Evolutionary conservation across 176 grass and related monocot species (phyloP), one percentile per base, ranked within the genome.

Genomic region (Oryza australiensis): DNA sequence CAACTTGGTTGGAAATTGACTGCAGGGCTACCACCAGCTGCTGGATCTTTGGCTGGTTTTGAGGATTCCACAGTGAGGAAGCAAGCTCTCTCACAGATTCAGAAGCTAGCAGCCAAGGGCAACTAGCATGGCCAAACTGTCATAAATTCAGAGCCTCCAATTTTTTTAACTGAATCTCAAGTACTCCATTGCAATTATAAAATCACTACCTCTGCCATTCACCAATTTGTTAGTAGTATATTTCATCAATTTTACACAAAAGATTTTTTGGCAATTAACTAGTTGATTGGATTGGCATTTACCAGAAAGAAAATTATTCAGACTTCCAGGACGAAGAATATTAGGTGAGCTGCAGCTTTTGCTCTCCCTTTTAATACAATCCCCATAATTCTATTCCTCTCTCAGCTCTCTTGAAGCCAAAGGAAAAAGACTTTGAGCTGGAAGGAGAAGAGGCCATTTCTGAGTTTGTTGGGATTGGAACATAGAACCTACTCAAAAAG

Each of bases 301-400:
- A 55, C 6, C 2, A 24, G 0, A 60, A 60, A 60, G 9, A 69
- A 55, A 55, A 45, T 12, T 72, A 35, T 46, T 46, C 26, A 79
- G 42, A 13, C 38, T 26, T 26, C 37, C 9, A 40, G 38, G 60
- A 75, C 62, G 9, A 86, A 83, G 40, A 89, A 73, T 82, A 74
- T 78, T 90, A 83, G 75, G 84, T 90, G 84, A 48, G 46, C 69
- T 64, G 80, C 84, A 74, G 80, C 88, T 90, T 82, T 86, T 82
- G 74, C 41, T 38, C 8, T 71, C 24, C 14, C 46, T 86, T 80
- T 77, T 72, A 80, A 64, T 79, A 79, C 57, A 72, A 37, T 4
- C 64, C 3, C 15, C 62, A 26, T 26, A 27, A 68, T 23, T 5
- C 18, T 32, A 34, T 65, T 65, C 57, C 29, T 26, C 26, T 63